Evolutionary conservation across 1,284 basidiomycete species (phyloP), one percentile per base, ranked within the genome.

Genomic region (Porodaedalea pini): DNA sequence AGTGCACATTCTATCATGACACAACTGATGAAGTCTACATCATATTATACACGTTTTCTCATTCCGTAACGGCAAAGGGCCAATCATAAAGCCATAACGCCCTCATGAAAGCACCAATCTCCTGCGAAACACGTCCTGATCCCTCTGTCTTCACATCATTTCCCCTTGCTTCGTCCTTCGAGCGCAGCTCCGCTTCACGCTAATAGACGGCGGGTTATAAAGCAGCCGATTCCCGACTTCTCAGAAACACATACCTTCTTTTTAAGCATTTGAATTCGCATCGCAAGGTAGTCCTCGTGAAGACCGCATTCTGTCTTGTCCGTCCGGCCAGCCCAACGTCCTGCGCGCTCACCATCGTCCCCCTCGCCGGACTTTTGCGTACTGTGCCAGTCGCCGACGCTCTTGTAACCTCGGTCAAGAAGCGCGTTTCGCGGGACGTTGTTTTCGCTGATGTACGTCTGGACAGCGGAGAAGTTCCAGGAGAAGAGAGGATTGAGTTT

Each of bases 331-430:
- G 88, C 87, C 96, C 96, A 99, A 57, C 96, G 76, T 3, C 96
- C 96, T 1, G 88, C 85, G 39, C 96, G 83, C 75, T 99, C 96
- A 2, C 80, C 83, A 1, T 78, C 79, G 65, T 94, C 88, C 0
- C 86, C 86, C 29, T 85, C 82, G 0, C 73, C 78, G 44, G 85
- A 86, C 69, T 86, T 85, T 23, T 72, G 75, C 0, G 96, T 99
- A 62, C 92, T 95, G 74, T 99, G 97, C 90, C 94, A 96, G 73
- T 99, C 96, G 7, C 96, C 96, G 61, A 99, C 86, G 66, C 90
- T 94, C 66, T 87, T 88, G 78, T 98, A 99, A 1, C 96, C 96
- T 68, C 94, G 82, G 64, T 87, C 86, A 40, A 98, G 81, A 2
- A 99, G 79, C 62, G 83, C 85, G 76, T 99, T 98, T 65, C 87